Evolutionary conservation across 163 green algal genomes (phyloP).

Genomic region (Chlamydomonas reinhardtii): DNA sequence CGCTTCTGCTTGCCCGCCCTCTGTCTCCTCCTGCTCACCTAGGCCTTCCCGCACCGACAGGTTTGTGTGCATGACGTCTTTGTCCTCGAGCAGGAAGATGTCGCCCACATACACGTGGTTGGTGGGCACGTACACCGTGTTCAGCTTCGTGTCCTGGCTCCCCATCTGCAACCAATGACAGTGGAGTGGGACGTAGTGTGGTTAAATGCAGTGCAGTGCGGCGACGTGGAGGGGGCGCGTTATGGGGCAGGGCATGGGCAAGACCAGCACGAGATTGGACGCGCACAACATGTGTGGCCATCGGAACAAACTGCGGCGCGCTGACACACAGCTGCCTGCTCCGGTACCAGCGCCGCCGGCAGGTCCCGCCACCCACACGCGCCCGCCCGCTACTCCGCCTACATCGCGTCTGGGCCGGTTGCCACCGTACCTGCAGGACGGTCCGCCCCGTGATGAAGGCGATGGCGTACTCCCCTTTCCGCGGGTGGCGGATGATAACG

Average conservation of each 20-base stretch:
- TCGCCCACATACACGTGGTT: conserved; percentile 97
- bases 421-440: conserved; percentile 72
- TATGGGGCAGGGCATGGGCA: too few relatives aligned
- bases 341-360: too few relatives aligned
- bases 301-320: too few relatives aligned
- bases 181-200: neutral
- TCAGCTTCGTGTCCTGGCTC: conserved; percentile 73
- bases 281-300: too few relatives aligned
- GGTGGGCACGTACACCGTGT: conserved; percentile 92
- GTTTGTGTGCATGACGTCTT: conserved; percentile 91
- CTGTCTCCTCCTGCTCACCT: conserved; percentile 55
- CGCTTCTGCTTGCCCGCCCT: neutral
- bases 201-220: too few relatives aligned
- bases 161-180: conserved; percentile 35
- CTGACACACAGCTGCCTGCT: too few relatives aligned
- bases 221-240: too few relatives aligned
- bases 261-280: too few relatives aligned
- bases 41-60: conserved; percentile 90
- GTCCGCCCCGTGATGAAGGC: conserved; percentile 95
- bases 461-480: conserved; percentile 93
- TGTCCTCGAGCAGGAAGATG: conserved; percentile 87
- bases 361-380: too few relatives aligned
- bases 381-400: too few relatives aligned
- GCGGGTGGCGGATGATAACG: conserved; percentile 92
- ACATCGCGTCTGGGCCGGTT: too few relatives aligned